These are phyloP conservation scores for Aspergillus cavernicola DNA, from an alignment of 495 filamentous ascomycete species.

Conservation along the genomic window DNA sequence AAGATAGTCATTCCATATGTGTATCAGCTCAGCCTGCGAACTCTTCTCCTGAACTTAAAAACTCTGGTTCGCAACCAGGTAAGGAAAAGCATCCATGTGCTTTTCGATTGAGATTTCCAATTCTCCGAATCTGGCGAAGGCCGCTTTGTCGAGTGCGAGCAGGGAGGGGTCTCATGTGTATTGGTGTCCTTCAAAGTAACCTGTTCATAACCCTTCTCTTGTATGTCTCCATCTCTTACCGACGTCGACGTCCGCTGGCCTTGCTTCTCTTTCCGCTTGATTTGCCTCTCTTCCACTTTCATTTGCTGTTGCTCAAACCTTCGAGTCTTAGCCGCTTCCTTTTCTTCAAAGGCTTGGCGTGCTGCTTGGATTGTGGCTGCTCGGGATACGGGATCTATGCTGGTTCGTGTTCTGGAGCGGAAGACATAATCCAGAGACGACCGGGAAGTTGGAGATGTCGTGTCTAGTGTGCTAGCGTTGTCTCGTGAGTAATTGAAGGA, in stretches of 20 bases:
- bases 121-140: conserved; percentile 14
- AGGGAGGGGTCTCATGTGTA: background rate
- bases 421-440: conserved; percentile 57
- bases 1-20: background rate
- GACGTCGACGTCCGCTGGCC: conserved; percentile 17
- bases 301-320: conserved; percentile 53
- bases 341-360: conserved; percentile 54
- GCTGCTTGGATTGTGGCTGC: conserved; percentile 53
- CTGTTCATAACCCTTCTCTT: conserved; percentile 5
- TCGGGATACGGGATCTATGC: conserved; percentile 47
- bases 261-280: conserved; percentile 33
- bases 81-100: conserved; percentile 45
- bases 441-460: conserved; percentile 47
- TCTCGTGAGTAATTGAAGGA: conserved; percentile 49
- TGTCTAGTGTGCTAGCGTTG: conserved; percentile 39
- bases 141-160: conserved; percentile 6
- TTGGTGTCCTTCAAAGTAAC: background rate
- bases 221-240: conserved; percentile 20
- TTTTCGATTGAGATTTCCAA: conserved; percentile 40
- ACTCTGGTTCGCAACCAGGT: conserved; percentile 47
- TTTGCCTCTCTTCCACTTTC: conserved; percentile 45
- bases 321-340: conserved; percentile 55
- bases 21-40: conserved; percentile 28
- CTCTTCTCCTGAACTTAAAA: conserved; percentile 41
- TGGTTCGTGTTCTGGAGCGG: conserved; percentile 43